Conservation (phyloP, 2,329 filamentous ascomycete genomes). For the Cercospora sp. region DNA sequence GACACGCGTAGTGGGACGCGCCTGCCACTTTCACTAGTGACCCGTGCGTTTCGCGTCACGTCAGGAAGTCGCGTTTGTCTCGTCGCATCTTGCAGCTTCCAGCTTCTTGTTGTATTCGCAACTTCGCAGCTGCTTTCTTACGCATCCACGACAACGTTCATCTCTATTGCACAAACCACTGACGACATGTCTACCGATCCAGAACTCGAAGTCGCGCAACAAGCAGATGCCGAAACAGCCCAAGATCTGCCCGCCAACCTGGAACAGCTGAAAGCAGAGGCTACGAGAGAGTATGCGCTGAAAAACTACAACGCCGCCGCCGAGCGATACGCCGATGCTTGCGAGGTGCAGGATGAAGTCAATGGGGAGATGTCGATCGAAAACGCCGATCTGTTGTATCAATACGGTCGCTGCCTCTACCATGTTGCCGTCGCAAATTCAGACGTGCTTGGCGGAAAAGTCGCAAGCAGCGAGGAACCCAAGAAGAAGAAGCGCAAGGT, state of each 20-base stretch:
- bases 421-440: slow-evolving; percentile 92
- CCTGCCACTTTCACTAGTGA: slow-evolving; percentile 1
- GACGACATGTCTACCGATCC: not conserved
- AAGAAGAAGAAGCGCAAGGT: slow-evolving; percentile 51
- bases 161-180: not conserved
- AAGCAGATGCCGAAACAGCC: slow-evolving; percentile 18
- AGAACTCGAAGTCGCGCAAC: slow-evolving; percentile 7
- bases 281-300: slow-evolving; percentile 80
- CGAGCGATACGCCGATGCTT: slow-evolving; percentile 84
- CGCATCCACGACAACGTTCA: not conserved
- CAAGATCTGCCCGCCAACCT: slow-evolving; percentile 36
- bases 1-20: slow-evolving; percentile 8
- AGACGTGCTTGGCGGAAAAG: slow-evolving; percentile 85
- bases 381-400: slow-evolving; percentile 91
- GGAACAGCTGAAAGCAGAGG: slow-evolving; percentile 74
- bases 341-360: slow-evolving; percentile 83
- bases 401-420: slow-evolving; percentile 91
- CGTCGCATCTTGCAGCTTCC: slow-evolving; percentile 1
- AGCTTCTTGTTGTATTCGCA: not conserved
- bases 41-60: slow-evolving; percentile 10
- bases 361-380: slow-evolving; percentile 89
- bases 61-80: slow-evolving; percentile 1
- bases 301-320: slow-evolving; percentile 85
- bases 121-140: not conserved
- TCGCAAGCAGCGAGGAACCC: slow-evolving; percentile 60